Percentiles rank a stretch among this genome's conserved stretches.
Evolutionary conservation across 2,329 filamentous ascomycete genomes (phyloP).

Genomic region (Aspergillus sp.): DNA sequence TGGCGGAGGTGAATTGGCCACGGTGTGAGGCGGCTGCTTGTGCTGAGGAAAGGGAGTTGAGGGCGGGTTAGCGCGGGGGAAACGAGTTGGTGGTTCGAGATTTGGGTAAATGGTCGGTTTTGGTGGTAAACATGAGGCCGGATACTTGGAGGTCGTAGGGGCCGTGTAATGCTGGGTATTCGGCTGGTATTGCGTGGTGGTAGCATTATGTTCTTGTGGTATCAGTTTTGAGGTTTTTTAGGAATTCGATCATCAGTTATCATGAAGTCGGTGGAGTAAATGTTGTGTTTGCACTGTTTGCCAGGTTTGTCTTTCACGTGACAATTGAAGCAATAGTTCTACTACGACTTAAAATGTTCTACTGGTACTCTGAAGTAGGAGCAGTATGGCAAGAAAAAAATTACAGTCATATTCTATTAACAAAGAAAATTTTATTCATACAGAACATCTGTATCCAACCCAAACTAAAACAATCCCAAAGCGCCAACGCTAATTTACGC

Average conservation of each 20-base stretch:
- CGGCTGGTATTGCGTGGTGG: conserved; percentile 30
- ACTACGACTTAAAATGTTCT: background rate
- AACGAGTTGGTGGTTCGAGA: conserved; percentile 47
- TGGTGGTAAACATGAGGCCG: conserved; percentile 3
- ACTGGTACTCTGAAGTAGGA: background rate
- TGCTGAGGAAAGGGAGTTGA: conserved; percentile 58
- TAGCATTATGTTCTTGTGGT: conserved; percentile 23
- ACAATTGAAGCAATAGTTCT: background rate
- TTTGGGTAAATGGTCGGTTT: conserved; percentile 52
- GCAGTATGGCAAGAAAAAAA: background rate
- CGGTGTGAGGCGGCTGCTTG: conserved; percentile 41
- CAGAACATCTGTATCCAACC: conserved; percentile 5
- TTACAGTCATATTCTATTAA: conserved; percentile 12
- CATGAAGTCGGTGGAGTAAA: background rate
- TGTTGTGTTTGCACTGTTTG: conserved; percentile 13
- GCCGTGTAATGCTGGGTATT: conserved; percentile 34
- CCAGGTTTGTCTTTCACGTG: conserved; percentile 2
- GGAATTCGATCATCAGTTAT: background rate
- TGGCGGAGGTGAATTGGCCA: conserved; percentile 48
- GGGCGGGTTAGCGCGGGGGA: conserved; percentile 48
- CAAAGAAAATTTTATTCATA: conserved; percentile 3
- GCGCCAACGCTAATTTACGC: conserved; percentile 13
- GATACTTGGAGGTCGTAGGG: conserved; percentile 29
- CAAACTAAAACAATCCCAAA: conserved; percentile 10
- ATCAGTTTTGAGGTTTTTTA: background rate